phyloP scores from a whole-genome alignment of 2,329 filamentous ascomycete genomes.

The Nemania abortiva region DNA sequence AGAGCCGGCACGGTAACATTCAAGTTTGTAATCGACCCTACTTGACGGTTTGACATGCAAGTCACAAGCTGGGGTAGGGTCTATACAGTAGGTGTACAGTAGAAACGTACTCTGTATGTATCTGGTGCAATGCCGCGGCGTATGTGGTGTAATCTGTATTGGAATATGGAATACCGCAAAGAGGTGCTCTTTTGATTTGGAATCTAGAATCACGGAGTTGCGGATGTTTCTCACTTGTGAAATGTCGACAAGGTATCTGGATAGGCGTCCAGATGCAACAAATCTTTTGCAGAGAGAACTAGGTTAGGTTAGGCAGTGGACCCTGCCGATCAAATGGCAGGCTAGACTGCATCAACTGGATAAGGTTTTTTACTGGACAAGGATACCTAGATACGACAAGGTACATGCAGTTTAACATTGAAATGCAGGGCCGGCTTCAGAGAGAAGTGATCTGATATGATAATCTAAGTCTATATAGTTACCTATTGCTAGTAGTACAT shows the following conservation, averaged over 20 bases:
- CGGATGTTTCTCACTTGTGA: not conserved
- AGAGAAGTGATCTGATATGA: not conserved
- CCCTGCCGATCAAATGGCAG: slow-evolving; percentile 17
- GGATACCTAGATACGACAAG: not conserved
- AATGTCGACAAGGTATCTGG: not conserved
- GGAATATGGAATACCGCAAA: not conserved
- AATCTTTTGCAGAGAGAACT: slow-evolving; percentile 5
- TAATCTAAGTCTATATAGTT: not conserved
- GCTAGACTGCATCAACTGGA: not conserved
- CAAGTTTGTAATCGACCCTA: not conserved
- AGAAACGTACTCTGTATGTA: not conserved
- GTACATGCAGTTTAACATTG: not conserved
- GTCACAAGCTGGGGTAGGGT: slow-evolving; percentile 3
- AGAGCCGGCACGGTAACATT: not conserved
- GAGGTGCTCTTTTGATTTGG: slow-evolving; percentile 23
- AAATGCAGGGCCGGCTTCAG: not conserved
- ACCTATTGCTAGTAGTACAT: not conserved
- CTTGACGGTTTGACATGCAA: slow-evolving; percentile 10
- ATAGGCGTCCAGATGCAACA: not conserved
- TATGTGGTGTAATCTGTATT: too few species aligned
- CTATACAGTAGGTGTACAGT: not conserved
- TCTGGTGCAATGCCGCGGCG: too few species aligned
- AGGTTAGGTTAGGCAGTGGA: not conserved
- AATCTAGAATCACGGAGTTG: slow-evolving; percentile 20
- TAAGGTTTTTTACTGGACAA: not conserved